These are phyloP conservation scores for Leccinum subgranulosum DNA, from an alignment of 768 basidiomycete genomes.

Conservation along the genomic window DNA sequence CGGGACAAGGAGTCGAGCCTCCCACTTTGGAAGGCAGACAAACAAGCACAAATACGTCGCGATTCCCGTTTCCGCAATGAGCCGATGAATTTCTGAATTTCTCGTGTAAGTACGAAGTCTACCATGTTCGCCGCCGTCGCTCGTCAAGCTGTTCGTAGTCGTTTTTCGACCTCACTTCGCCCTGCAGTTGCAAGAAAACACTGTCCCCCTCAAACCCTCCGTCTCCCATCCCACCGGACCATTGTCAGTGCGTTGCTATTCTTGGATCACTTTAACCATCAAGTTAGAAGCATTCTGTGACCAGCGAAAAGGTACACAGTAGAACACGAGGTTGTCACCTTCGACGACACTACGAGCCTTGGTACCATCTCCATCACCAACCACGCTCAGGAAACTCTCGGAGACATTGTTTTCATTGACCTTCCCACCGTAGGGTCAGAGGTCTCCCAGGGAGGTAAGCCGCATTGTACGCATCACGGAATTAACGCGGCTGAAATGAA, in stretches of 20 bases:
- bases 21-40: background rate
- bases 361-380: constrained; percentile 87
- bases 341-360: constrained; percentile 71
- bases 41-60: background rate
- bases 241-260: constrained; percentile 23
- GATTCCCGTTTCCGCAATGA: background rate
- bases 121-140: constrained; percentile 17
- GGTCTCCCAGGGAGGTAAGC: constrained; percentile 74
- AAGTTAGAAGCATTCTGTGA: background rate
- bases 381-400: constrained; percentile 87
- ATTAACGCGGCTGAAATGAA: constrained; percentile 5
- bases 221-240: constrained; percentile 16
- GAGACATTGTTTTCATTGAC: constrained; percentile 98
- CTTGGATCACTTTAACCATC: background rate
- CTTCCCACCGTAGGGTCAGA: constrained; percentile 63
- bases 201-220: background rate
- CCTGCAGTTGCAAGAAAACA: background rate
- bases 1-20: background rate
- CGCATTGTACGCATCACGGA: background rate
- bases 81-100: constrained; percentile 20
- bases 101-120: background rate
- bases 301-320: constrained; percentile 17
- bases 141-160: constrained; percentile 15
- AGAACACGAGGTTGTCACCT: constrained; percentile 85
- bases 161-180: constrained; percentile 3